Evolutionary conservation across 2,329 filamentous ascomycete genomes (phyloP), one percentile per base, ranked within the genome.

Genomic region (Fusarium nisikadoi): DNA sequence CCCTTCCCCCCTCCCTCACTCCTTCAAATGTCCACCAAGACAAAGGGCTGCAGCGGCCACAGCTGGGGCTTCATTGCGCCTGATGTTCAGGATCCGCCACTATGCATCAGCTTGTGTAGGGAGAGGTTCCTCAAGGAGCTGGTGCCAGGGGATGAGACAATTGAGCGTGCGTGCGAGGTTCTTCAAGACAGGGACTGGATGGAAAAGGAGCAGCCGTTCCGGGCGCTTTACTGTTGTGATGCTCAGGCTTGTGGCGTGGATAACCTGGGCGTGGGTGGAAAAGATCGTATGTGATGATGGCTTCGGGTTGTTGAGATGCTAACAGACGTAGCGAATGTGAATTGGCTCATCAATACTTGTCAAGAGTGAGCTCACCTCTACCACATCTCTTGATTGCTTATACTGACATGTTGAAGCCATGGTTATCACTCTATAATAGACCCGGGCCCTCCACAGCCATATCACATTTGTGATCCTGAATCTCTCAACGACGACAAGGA

Each of bases 181-280:
- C 77, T 83, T 8, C 71, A 78, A 70, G 65, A 78, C 75, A 74
- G 55, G 25, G 57, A 64, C 12, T 59, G 66, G 27, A 70, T 77
- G 36, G 74, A 76, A 55, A 74, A 75, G 31, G 74, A 79, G 45
- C 55, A 75, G 12, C 64, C 67, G n/a, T 80, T 88, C 16, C 84
- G 82, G 80, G 75, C 79, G 43, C 78, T 88, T 27, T 89, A 89
- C 75, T 86, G 86, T 77, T 88, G 87, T 76, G 86, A 88, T 74
- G 81, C 83, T 53, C 82, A 81, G 55, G 81, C 81, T 53, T 89
- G 87, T 73, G 87, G 86, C 33, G 85, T 88, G 47, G 78, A 81
- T 58, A 78, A 80, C 55, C 69, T 80, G 33, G 68, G 65, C 17
- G 65, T 69, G 33, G 55, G 63, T 53, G 79, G 77, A n/a, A 81